These are phyloP conservation scores for Candida adriatica DNA, from an alignment of 805 yeast genomes.

Conservation along the genomic window DNA sequence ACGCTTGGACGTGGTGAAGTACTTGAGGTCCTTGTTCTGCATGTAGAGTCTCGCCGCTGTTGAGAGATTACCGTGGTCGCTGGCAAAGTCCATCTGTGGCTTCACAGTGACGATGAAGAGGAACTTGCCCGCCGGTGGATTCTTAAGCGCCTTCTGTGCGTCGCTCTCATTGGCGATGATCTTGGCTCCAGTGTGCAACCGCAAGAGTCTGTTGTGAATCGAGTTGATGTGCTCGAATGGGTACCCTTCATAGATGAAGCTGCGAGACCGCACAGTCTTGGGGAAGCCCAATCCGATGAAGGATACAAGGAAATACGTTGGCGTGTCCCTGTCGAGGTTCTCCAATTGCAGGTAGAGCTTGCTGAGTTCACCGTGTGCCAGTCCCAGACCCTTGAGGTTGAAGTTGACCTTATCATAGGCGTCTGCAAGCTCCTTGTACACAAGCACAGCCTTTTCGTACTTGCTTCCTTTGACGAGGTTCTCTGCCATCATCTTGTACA, in stretches of 20 bases:
- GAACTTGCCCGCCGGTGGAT: conserved; percentile 62
- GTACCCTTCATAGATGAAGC: conserved; percentile 76
- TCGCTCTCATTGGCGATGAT: conserved; percentile 53
- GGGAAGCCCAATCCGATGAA: conserved; percentile 87
- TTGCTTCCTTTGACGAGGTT: conserved; percentile 66
- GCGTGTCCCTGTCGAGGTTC: conserved; percentile 61
- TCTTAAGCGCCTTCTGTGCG: conserved; percentile 41
- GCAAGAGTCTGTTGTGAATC: conserved; percentile 67
- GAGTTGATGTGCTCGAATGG: conserved; percentile 85
- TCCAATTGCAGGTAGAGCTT: conserved; percentile 62
- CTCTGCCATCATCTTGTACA: conserved; percentile 62
- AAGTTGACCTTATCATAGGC: conserved; percentile 68
- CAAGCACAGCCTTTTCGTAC: conserved; percentile 72
- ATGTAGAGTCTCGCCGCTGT: conserved; percentile 68
- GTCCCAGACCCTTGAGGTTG: conserved; percentile 69
- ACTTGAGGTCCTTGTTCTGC: conserved; percentile 64
- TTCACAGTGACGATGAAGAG: conserved; percentile 66
- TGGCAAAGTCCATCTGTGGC: conserved; percentile 52
- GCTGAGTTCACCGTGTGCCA: conserved; percentile 61
- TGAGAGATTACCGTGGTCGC: conserved; percentile 27
- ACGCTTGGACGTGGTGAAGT: conserved; percentile 62
- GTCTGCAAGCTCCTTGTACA: conserved; percentile 68
- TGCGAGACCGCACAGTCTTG: conserved; percentile 61
- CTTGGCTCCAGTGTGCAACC: conserved; percentile 76
- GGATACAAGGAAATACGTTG: conserved; percentile 73